Base-by-base conservation (phyloP, 768 basidiomycete species). In the Sporobolomyces roseus region DNA sequence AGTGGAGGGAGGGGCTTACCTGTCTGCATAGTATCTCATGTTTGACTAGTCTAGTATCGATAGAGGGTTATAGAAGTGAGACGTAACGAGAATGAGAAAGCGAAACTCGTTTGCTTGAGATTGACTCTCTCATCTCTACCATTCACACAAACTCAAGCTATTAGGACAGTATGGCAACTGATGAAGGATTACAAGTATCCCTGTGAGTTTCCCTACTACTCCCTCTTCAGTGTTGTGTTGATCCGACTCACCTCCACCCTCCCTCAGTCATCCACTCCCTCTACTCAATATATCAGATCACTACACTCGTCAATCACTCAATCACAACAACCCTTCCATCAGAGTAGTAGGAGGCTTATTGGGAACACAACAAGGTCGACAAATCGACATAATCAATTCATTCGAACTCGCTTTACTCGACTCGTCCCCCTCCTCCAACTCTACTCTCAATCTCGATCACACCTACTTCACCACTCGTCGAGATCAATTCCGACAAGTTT, bases 241-340 rank as follows among this genome's bases (percentile, higher is more conserved):
- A 14, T 46, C 45, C 45, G 23, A 10, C 21, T 46, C 45, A 9
- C 10, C 38, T 41, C 17, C 38, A 32, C 60, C 27, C 46, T 27
- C 1, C 25, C 8, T 3, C 76, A 98, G 93, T 63, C 96, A 98
- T 79, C 94, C 96, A 43, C 83, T 98, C 19, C 92, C 96, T 14
- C 92, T 99, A 77, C 84, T 99, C 70, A 96, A 93, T 79, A 88
- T 98, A 75, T 96, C 93, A 1, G 96, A 98, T 76, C 94, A 98
- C 80, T 83, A 90, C 75, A 94, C 90, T 49, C 85, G 96, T 70
- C 81, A 87, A 65, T 87, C 87, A 74, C 83, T 97, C 17, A 88
- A 92, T 78, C 85, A 83, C 48, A 83, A 83, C 65, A 81, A 82
- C 23, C 77, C 79, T 56, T 78, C 70, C 70, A 49, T 46, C 68